phyloP scores from a whole-genome alignment of 73 alveolate genomes.

The Symbiodinium natans region DNA sequence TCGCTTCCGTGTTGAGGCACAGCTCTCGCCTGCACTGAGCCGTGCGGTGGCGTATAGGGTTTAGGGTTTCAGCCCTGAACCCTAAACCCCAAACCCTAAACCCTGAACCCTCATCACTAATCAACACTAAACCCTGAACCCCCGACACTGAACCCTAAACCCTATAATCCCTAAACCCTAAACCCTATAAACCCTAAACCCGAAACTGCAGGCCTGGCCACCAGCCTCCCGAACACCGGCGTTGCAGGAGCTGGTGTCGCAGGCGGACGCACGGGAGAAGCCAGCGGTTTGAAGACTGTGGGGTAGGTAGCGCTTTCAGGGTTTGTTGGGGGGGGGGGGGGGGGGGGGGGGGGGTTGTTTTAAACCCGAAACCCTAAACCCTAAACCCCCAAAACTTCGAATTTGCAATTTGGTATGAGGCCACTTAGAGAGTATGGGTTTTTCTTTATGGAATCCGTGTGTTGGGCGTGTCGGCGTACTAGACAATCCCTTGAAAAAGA shows the following conservation, averaged over 20 bases:
- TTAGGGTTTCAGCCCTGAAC: not conserved
- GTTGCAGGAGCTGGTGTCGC: slow-evolving; percentile 27
- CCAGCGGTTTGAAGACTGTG: too few relatives aligned
- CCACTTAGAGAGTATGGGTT: too few relatives aligned
- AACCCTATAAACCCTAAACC: not conserved
- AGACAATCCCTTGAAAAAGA: too few relatives aligned
- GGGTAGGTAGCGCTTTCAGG: too few relatives aligned
- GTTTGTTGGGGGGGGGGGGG: not conserved
- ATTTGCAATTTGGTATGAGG: too few relatives aligned
- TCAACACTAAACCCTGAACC: not conserved
- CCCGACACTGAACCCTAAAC: not conserved
- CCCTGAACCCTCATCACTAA: not conserved
- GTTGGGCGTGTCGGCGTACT: too few relatives aligned
- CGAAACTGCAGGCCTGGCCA: not conserved
- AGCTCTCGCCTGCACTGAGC: not conserved
- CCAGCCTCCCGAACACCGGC: slow-evolving; percentile 17
- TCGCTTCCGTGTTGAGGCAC: slow-evolving; percentile 63
- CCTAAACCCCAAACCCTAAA: too few relatives aligned
- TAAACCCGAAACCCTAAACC: too few relatives aligned
- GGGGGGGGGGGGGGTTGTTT: not conserved
- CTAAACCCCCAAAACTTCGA: too few relatives aligned
- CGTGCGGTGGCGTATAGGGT: not conserved
- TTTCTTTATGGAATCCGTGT: too few relatives aligned
- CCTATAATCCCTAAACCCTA: not conserved
- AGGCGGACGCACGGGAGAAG: too few relatives aligned